These are phyloP conservation scores for Tulasnella sp. DNA, from an alignment of 768 basidiomycete genomes.

Conservation along the genomic window DNA sequence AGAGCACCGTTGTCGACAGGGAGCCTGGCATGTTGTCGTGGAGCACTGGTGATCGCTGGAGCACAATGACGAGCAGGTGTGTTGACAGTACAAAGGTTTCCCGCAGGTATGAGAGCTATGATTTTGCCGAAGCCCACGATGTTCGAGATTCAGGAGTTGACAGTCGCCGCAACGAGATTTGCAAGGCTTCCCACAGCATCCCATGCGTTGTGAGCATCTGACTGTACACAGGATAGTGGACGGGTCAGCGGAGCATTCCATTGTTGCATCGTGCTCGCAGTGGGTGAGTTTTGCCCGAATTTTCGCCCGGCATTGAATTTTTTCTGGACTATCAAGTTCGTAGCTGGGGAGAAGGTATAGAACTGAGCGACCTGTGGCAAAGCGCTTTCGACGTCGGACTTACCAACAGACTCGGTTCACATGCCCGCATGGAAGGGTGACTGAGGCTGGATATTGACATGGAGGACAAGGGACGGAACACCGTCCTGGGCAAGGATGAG, in stretches of 20 bases:
- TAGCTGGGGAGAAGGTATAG: constrained; percentile 26
- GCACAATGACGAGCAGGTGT: constrained; percentile 40
- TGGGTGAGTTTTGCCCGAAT: constrained; percentile 35
- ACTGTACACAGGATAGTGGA: constrained; percentile 29
- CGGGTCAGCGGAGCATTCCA: constrained; percentile 40
- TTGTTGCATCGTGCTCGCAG: constrained; percentile 42
- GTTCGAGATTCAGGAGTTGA: constrained; percentile 23
- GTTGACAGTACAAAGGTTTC: constrained; percentile 42
- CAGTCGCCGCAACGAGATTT: constrained; percentile 39
- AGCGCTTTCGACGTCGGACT: background rate
- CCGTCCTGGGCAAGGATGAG: constrained; percentile 45
- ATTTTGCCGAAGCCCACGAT: constrained; percentile 17
- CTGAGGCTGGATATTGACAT: constrained; percentile 37
- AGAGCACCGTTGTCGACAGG: constrained; percentile 44
- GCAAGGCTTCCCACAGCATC: constrained; percentile 45
- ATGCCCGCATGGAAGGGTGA: constrained; percentile 42
- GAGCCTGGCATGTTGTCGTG: constrained; percentile 29
- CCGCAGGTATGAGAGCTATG: constrained; percentile 42
- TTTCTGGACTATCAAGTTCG: constrained; percentile 33
- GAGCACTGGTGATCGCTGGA: constrained; percentile 39
- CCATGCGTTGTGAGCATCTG: constrained; percentile 34
- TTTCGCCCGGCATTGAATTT: constrained; percentile 32
- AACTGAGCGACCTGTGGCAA: background rate
- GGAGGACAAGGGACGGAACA: constrained; percentile 44
- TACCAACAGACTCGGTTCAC: constrained; percentile 2